These are phyloP conservation scores for Pseudogymnoascus pannorum DNA, from an alignment of 2,329 filamentous ascomycete genomes.

Conservation along the genomic window DNA sequence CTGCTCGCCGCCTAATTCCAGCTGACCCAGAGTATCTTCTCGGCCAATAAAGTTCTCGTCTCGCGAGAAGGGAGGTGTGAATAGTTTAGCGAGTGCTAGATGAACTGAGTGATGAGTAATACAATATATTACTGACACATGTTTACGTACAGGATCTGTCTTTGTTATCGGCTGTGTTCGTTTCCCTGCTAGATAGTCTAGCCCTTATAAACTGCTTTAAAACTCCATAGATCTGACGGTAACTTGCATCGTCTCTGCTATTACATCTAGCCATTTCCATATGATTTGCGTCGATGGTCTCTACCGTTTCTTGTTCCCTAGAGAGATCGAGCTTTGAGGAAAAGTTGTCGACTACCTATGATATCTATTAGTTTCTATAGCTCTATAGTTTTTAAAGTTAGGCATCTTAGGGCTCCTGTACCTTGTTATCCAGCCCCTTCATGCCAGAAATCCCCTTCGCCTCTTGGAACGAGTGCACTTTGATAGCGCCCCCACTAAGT, in stretches of 20 bases:
- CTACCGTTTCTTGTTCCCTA: constrained; percentile 23
- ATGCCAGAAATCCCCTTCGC: constrained; percentile 29
- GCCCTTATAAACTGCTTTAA: constrained; percentile 8
- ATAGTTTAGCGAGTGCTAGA: background rate
- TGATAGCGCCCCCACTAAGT: constrained; percentile 21
- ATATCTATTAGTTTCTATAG: background rate
- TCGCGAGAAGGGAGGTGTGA: constrained; percentile 1
- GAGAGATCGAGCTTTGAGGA: constrained; percentile 25
- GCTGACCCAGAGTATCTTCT: background rate
- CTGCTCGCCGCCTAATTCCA: background rate
- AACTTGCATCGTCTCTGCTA: constrained; percentile 24
- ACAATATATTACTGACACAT: background rate
- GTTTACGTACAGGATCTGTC: background rate
- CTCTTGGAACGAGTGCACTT: constrained; percentile 36
- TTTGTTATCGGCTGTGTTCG: background rate
- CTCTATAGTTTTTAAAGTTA: background rate
- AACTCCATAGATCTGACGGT: constrained; percentile 15
- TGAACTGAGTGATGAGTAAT: background rate
- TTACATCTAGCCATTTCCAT: constrained; percentile 36
- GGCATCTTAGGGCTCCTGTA: constrained; percentile 14
- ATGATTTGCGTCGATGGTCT: constrained; percentile 34
- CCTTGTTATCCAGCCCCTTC: constrained; percentile 30
- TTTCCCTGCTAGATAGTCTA: background rate
- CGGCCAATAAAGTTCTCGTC: constrained; percentile 4
- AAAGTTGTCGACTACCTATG: constrained; percentile 11